A percentile compares a stretch with the other conserved stretches of the same genome.
phyloP scores from a whole-genome alignment of 2,329 filamentous ascomycete genomes.

The Pleurostoma richardsiae region DNA sequence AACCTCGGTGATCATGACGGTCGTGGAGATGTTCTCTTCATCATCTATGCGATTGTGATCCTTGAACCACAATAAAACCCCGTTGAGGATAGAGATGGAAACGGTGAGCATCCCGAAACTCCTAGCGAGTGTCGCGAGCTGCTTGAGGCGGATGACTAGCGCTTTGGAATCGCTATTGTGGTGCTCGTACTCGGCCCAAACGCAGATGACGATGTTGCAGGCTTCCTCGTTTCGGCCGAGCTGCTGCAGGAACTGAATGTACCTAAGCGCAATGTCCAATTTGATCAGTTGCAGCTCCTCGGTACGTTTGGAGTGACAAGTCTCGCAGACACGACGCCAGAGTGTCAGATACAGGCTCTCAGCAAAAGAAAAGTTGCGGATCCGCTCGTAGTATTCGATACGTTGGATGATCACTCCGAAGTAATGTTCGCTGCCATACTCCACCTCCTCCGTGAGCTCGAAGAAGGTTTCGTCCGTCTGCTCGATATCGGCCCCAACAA shows the following conservation, averaged over 20 bases:
- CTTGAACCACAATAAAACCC: slow-evolving; percentile 33
- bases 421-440: slow-evolving; percentile 23
- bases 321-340: slow-evolving; percentile 30
- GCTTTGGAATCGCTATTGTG: slow-evolving; percentile 21
- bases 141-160: slow-evolving; percentile 26
- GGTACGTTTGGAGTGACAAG: slow-evolving; percentile 19
- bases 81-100: slow-evolving; percentile 26
- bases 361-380: slow-evolving; percentile 23
- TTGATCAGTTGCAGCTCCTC: slow-evolving; percentile 28
- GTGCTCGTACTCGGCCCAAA: slow-evolving; percentile 35
- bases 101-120: slow-evolving; percentile 25
- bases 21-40: slow-evolving; percentile 26
- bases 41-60: slow-evolving; percentile 20
- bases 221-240: slow-evolving; percentile 27
- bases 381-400: slow-evolving; percentile 25
- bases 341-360: slow-evolving; percentile 32
- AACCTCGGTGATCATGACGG: slow-evolving; percentile 29
- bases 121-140: slow-evolving; percentile 26
- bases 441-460: slow-evolving; percentile 26
- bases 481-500: slow-evolving; percentile 16
- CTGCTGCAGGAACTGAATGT: slow-evolving; percentile 25
- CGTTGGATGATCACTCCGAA: slow-evolving; percentile 27
- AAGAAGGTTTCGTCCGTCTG: slow-evolving; percentile 27
- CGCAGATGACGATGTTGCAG: slow-evolving; percentile 29
- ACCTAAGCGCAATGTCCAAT: slow-evolving; percentile 31